Base-by-base conservation (phyloP, 345 rosid species). In the Sonneratia caseolaris region DNA sequence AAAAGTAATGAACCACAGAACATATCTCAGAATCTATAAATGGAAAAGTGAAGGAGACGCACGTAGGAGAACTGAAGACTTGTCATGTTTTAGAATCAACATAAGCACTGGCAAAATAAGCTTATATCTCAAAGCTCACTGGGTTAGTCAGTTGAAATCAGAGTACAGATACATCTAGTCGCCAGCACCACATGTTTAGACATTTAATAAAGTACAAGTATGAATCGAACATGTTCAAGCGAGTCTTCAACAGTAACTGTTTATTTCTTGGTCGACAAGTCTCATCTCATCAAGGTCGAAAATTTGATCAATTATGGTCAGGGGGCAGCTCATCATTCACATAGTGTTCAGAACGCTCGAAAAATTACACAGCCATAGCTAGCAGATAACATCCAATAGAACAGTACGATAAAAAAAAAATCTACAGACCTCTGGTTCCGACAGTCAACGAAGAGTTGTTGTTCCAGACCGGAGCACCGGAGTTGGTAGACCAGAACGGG, bases 401-500 rank as follows among this genome's bases (percentile, higher is more conserved):
- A 22, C 48, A 68, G 11, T 68, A 5, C 24, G 32, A 64, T 47
- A 21, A 35, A 59, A 14, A 9, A 4, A 27, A 27, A 27, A 27
- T 27, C 14, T 32, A n/a, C 7, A 14, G 80, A 88, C 98, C 98
- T 86, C 98, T 80, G 45, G 84, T 72, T 66, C 98, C 98, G 72
- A 92, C 84, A 36, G 98, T 92, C 77, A 90, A 69, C 49, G 96
- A 88, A 2, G 90, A 86, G 81, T 79, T 85, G 81, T 92, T 88
- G 90, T 90, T 90, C 79, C 86, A 90, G 49, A 92, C 87, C 0
- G 98, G 96, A 80, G 90, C 73, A 40, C 98, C 96, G 15, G 90
- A 87, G 78, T 92, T 92, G 32, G 96, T 85, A 61, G 98, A 88
- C 84, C 83, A 90, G 72, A 86, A 88, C 0, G 91, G 82, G 21